Evolutionary conservation across 768 basidiomycete species (phyloP), one percentile per base, ranked within the genome.

Genomic region (Boletus sp.): DNA sequence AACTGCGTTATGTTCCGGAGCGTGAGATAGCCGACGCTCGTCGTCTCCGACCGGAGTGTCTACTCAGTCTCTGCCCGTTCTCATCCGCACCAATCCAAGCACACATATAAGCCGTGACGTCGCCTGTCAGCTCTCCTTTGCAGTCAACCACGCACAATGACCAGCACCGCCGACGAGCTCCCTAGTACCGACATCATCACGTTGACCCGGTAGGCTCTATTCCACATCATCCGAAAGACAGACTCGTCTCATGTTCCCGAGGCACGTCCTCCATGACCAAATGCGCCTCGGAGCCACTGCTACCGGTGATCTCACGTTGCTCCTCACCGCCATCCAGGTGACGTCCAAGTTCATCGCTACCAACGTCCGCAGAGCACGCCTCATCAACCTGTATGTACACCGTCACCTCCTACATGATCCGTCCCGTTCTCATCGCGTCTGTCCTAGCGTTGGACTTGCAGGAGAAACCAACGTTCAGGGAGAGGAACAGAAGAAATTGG

Each of bases 401-500:
- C 32, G 28, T 54, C 24, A 37, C 14, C 50, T 15, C 45, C 40
- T 18, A 17, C 28, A 40, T 20, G 24, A 24, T 24, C 24, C 1
- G 2, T 41, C 37, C 18, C 37, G 29, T 33, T 39, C 57, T 60
- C 20, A 57, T 47, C 40, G 4, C 41, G 18, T 37, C 50, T 28
- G n/a, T 33, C 32, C 48, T 67, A 96, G 94, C n/a, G 89, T 99
- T 63, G 97, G 97, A 33, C 81, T 96, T 20, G 97, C 97, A 15
- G 97, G 97, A 15, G 94, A 95, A 69, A 91, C 91, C 29, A 99
- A 99, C 70, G 89, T 95, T 8, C 93, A 95, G 75, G 97, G 97
- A 20, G 97, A 98, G 73, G 97, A 98, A 69, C 97, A 99, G 81
- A 99, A 99, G 82, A 99, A 99, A 77, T 82, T 99, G 52, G 95